These are phyloP conservation scores for Trichocladium antarcticum DNA, from an alignment of 495 filamentous ascomycete genomes.

Conservation along the genomic window DNA sequence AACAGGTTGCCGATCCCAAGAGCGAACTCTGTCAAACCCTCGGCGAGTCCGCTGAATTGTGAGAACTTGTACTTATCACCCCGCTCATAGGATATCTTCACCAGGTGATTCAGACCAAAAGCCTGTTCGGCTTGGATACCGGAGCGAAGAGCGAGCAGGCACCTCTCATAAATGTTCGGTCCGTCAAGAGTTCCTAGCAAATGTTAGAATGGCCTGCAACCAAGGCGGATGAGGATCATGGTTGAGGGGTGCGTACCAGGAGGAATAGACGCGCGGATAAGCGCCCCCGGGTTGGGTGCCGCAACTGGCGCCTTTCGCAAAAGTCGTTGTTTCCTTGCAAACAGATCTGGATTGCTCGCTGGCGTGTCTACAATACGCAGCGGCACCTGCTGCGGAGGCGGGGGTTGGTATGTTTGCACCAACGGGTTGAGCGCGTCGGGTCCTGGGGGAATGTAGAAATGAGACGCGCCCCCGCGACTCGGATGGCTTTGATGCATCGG, in stretches of 20 bases:
- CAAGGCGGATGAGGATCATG: neutral
- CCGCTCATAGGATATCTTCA: conserved; percentile 87
- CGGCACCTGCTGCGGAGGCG: conserved; percentile 42
- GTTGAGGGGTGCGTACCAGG: conserved; percentile 13
- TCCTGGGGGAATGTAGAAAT: conserved; percentile 27
- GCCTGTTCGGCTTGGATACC: conserved; percentile 70
- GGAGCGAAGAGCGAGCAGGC: conserved; percentile 67
- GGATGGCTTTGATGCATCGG: conserved; percentile 16
- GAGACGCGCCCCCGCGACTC: conserved; percentile 30
- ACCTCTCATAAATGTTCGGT: conserved; percentile 81
- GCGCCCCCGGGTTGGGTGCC: conserved; percentile 15
- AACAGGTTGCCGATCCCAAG: conserved; percentile 62
- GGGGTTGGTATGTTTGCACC: conserved; percentile 49
- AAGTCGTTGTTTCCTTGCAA: conserved; percentile 37
- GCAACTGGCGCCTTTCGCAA: conserved; percentile 19
- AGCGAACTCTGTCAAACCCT: conserved; percentile 75
- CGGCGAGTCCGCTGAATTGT: conserved; percentile 76
- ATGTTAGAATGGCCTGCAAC: conserved; percentile 10
- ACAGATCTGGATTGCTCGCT: conserved; percentile 52
- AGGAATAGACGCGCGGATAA: conserved; percentile 17
- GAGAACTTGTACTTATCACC: conserved; percentile 95
- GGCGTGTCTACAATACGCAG: conserved; percentile 62
- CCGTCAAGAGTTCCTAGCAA: conserved; percentile 51
- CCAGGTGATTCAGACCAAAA: conserved; percentile 81
- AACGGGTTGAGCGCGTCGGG: conserved; percentile 38